Evolutionary conservation across 2,329 filamentous ascomycete species (phyloP).

Genomic region (Pseudogymnoascus sp.): DNA sequence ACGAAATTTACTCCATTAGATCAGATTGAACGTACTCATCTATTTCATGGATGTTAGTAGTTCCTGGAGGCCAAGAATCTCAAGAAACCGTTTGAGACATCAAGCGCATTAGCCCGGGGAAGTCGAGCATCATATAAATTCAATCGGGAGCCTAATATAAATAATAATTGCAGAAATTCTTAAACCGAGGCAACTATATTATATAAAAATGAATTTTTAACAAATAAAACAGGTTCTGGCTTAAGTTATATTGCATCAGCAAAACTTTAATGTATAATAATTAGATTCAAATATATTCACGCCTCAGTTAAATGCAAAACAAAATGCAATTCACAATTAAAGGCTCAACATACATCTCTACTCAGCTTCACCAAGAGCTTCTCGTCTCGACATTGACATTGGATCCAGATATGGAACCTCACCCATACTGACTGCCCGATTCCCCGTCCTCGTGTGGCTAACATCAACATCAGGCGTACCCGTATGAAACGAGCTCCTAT

Average conservation of each 20-base stretch:
- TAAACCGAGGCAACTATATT: background rate
- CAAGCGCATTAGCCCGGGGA: background rate
- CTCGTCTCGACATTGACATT: conserved; percentile 18
- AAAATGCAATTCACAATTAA: background rate
- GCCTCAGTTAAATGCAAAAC: background rate
- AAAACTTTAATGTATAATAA: too few relatives aligned
- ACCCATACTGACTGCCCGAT: conserved; percentile 28
- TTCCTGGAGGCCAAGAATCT: background rate
- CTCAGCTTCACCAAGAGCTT: conserved; percentile 9
- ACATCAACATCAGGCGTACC: conserved; percentile 29
- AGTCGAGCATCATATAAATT: background rate
- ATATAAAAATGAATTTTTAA: background rate
- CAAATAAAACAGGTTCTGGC: background rate
- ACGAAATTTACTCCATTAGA: background rate
- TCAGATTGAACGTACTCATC: background rate
- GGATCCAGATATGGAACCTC: conserved; percentile 29
- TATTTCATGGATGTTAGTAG: background rate
- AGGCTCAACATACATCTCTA: background rate
- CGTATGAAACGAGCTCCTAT: conserved; percentile 25
- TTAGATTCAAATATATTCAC: background rate
- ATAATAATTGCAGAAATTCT: background rate
- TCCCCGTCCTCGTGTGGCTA: conserved; percentile 24
- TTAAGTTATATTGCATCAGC: too few relatives aligned
- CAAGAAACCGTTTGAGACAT: background rate
- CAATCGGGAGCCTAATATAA: background rate